These are phyloP conservation scores for Pyricularia sp. DNA, from an alignment of 2,329 filamentous ascomycete species.

Conservation along the genomic window DNA sequence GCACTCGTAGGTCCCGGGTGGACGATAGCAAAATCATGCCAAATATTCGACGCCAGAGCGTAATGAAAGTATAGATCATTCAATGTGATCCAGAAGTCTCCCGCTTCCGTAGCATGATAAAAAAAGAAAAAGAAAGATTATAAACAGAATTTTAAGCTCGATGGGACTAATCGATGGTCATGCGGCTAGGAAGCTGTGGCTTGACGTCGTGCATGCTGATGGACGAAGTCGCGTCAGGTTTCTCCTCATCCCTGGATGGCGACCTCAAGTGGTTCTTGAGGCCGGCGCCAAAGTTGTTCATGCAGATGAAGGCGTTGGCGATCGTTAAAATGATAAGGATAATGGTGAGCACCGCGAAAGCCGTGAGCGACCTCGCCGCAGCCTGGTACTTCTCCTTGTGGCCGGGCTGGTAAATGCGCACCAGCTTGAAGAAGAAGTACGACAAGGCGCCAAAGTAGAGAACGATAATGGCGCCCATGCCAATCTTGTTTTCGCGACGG, in stretches of 20 bases:
- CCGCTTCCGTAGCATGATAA: neutral
- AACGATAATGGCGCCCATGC: slow-evolving; percentile 67
- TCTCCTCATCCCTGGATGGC: slow-evolving; percentile 28
- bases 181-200: slow-evolving; percentile 38
- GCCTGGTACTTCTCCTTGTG: slow-evolving; percentile 54
- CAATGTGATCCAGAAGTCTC: neutral
- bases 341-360: slow-evolving; percentile 89
- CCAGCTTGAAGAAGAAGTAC: slow-evolving; percentile 97
- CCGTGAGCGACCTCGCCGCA: slow-evolving; percentile 74
- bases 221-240: slow-evolving; percentile 35
- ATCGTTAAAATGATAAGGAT: slow-evolving; percentile 82
- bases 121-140: slow-evolving; percentile 1
- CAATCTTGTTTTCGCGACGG: slow-evolving; percentile 63
- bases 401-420: slow-evolving; percentile 73
- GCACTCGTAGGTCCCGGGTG: neutral
- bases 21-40: neutral
- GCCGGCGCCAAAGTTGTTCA: slow-evolving; percentile 78
- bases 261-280: slow-evolving; percentile 58
- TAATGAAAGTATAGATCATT: neutral
- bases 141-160: neutral
- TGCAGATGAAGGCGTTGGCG: slow-evolving; percentile 72
- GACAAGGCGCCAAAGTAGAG: slow-evolving; percentile 80
- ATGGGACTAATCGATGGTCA: slow-evolving; percentile 44
- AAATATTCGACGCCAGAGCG: neutral
- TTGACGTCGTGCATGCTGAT: slow-evolving; percentile 45